Evolutionary conservation across 495 filamentous ascomycete genomes (phyloP), one percentile per base, ranked within the genome.

Genomic region (Penicillium alfredii): DNA sequence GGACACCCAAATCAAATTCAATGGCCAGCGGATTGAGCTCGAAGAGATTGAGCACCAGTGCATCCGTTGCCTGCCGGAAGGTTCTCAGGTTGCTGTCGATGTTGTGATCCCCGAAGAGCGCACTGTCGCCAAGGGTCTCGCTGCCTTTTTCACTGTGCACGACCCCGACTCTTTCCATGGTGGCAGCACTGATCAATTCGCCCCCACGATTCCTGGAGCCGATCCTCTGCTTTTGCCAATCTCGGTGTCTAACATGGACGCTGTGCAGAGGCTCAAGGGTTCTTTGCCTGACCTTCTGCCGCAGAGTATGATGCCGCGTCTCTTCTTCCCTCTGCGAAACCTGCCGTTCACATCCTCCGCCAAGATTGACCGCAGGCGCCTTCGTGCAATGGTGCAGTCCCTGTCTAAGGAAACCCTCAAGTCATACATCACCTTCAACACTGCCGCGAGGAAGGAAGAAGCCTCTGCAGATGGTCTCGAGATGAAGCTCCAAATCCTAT

Each of bases 1-100:
- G 33, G 80, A 83, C 33, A 72, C 74, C 9, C 78, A 82, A 42
- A 73, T 81, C 17, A 84, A 84, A 51, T 58, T 84, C 6, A 72
- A 75, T 12, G 80, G 80, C 2, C 77, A 81, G 43, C 66, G 80
- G 4, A 73, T 84, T 38, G 80, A 84, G 37, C 55, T 83, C 7
- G 74, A 69, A 12, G 80, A 84, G 40, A 73, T 84, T 32, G 80
- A 84, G 53, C 69, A 77, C 36, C 72, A 78, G 19, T 69, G 63
- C 19, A 30, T 49, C 4, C 40, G 40, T 0, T 39, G 53, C 17
- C 51, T 68, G 3, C 60, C 61, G 7, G 34, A 51, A 5, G 47
- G 55, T 7, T 58, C 57, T 5, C 60, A 67, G 29, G 61, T 64
- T 2, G 65, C 55, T 13, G 62, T 71, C 22, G 70, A 72, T 18